Base-by-base conservation (phyloP, 1,284 basidiomycete species). In the Sanghuangporus weigelae region DNA sequence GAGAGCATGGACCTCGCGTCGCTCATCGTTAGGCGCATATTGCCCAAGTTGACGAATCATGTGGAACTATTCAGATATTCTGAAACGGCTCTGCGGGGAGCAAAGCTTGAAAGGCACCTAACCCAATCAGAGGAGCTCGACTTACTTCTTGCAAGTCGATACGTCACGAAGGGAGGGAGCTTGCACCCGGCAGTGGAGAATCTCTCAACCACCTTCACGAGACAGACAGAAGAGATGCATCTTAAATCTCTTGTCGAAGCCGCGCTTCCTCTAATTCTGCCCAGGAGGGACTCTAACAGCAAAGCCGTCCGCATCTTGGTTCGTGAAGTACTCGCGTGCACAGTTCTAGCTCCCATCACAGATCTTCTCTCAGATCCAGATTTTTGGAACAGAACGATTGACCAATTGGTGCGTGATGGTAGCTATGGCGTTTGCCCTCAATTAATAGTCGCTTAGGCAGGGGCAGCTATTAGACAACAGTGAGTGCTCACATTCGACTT, bases 311-410 rank as follows among this genome's bases (percentile, higher is more conserved):
- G 76, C 60, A 85, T 90, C 44, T 85, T 94, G 12, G 85, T 86
- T 14, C 79, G 93, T 53, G 96, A 99, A 74, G 83, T 98, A 68
- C 77, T 92, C 2, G 84, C 92, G 5, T 96, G 93, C 70, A 79
- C 89, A 1, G 85, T 97, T 5, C 73, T 98, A 38, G 86, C 90
- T 70, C 94, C 96, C 2, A 74, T 96, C 61, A 89, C 98, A 79
- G 93, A 98, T 62, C 92, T 96, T 87, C 72, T 98, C 51, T 84
- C 91, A 57, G 96, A 98, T 72, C 92, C 95, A 16, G 96, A 98
- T 74, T 97, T 97, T 69, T 98, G 95, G 94, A 98, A 98, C 76
- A 81, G 87, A 61, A 84, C 87, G 54, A 92, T 98, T 60, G 95
- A 98, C 73, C 89, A 95, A 76, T 83, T 93, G 75, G 92, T 92